Base-by-base conservation (phyloP, 495 filamentous ascomycete genomes). In the Bathelium albidoporum region DNA sequence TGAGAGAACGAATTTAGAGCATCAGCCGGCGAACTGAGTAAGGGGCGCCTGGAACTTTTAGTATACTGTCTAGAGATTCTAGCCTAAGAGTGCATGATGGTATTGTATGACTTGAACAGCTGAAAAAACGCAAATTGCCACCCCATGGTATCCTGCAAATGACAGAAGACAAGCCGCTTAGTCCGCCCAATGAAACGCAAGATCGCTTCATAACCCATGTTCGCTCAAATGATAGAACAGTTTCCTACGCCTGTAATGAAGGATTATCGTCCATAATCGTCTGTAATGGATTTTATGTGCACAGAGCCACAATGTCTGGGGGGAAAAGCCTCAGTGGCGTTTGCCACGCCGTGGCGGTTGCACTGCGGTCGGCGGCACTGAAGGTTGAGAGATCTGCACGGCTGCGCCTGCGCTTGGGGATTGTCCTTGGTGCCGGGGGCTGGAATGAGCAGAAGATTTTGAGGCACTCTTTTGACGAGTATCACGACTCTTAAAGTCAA, bases 401-500 rank as follows among this genome's bases (percentile, higher is more conserved):
- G 49, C 49, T 16, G 49, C 49, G 26, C 29, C 49, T 29, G 4
- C 49, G 10, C 22, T 55, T 10, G 10, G 49, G 24, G 49, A 55
- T 0, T 24, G 49, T 29, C 22, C 22, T 55, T 29, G 49, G 29
- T 29, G 49, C 5, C 7, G 5, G 0, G 49, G 49, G 16, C 49
- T 55, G 7, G 24, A 55, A 11, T 28, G 20, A 29, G 49, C 24
- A 5, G 49, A 29, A 29, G 49, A 55, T 29, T 16, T 55, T 7
- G 49, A 55, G 49, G 29, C 16, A 20, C 49, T 55, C 49, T 26
- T 28, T 29, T 29, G 49, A 2, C 63, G 18, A 61, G 58, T 60
- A 67, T 55, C 68, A 36, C 66, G 62, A 41, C 66, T 62, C 29
- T 64, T 69, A 59, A 80, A 59, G 44, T 91, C 86, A 70, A 87